These are phyloP conservation scores for Ophiocordyceps polyrhachis-furcata DNA, from an alignment of 2,329 filamentous ascomycete species.

Conservation along the genomic window DNA sequence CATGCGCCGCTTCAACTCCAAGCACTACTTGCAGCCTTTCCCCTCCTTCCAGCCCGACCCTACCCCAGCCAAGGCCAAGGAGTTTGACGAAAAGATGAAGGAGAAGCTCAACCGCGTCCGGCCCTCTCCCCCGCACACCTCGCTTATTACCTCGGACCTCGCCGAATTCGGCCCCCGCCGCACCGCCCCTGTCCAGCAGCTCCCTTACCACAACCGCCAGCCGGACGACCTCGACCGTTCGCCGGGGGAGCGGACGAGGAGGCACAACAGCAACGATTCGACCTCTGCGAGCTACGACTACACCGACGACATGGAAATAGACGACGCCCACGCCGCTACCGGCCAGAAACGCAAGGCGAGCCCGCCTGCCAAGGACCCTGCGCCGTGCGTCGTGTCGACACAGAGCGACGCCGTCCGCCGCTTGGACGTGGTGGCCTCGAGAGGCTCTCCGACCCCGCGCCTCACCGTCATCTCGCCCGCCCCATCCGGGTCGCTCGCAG, in stretches of 20 bases:
- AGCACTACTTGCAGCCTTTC: conserved; percentile 25
- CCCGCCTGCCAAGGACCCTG: conserved; percentile 28
- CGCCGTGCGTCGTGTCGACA: conserved; percentile 11
- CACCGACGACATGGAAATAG: conserved; percentile 27
- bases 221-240: conserved; percentile 8
- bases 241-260: conserved; percentile 3
- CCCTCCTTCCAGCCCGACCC: background rate
- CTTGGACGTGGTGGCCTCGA: conserved; percentile 23
- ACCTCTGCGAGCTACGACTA: conserved; percentile 21
- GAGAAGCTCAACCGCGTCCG: conserved; percentile 34
- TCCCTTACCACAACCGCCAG: conserved; percentile 24
- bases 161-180: conserved; percentile 18
- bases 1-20: conserved; percentile 12
- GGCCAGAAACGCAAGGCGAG: conserved; percentile 38
- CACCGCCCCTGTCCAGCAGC: conserved; percentile 7
- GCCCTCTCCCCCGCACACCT: conserved; percentile 22
- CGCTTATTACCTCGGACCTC: conserved; percentile 22
- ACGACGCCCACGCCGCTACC: conserved; percentile 21
- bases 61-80: conserved; percentile 19
- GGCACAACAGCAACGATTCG: conserved; percentile 34
- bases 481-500: conserved; percentile 7
- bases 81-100: conserved; percentile 31
- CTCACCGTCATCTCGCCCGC: conserved; percentile 27
- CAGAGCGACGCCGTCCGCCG: conserved; percentile 24
- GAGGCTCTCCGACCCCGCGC: conserved; percentile 33